phyloP scores from a whole-genome alignment of 768 basidiomycete species.

The Boletellus emodensis region DNA sequence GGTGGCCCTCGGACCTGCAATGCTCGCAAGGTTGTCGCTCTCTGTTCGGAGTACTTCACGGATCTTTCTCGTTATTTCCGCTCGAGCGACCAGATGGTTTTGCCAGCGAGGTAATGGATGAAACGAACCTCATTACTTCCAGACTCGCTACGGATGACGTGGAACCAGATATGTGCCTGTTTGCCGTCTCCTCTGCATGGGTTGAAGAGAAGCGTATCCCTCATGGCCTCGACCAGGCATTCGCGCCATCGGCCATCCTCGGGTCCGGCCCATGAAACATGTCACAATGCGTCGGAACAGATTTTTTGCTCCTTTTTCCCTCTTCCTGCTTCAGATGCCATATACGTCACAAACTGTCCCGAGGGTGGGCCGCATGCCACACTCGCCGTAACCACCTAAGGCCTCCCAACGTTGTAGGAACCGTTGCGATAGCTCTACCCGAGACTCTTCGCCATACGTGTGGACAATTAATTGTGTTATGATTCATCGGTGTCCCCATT shows the following conservation, averaged over 20 bases:
- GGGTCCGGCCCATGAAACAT: background rate
- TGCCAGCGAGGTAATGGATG: background rate
- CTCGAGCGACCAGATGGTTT: no score
- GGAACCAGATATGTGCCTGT: background rate
- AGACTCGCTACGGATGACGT: background rate
- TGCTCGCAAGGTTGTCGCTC: no score
- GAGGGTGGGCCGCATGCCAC: background rate
- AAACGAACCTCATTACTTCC: background rate
- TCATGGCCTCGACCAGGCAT: background rate
- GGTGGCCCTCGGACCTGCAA: no score
- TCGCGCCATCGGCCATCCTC: background rate
- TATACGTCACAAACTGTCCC: background rate
- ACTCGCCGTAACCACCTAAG: background rate
- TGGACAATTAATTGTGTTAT: background rate
- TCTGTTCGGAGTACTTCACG: no score
- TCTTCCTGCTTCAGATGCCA: background rate
- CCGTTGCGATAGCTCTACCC: background rate
- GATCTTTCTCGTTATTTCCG: no score
- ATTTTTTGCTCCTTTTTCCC: background rate
- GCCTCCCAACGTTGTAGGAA: background rate
- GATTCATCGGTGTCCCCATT: background rate
- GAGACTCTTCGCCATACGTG: background rate
- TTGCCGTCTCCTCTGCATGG: background rate
- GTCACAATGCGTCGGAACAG: background rate
- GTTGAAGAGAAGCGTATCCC: background rate